Conservation (phyloP, 495 filamentous ascomycete species). For the Bacidia gigantensis region DNA sequence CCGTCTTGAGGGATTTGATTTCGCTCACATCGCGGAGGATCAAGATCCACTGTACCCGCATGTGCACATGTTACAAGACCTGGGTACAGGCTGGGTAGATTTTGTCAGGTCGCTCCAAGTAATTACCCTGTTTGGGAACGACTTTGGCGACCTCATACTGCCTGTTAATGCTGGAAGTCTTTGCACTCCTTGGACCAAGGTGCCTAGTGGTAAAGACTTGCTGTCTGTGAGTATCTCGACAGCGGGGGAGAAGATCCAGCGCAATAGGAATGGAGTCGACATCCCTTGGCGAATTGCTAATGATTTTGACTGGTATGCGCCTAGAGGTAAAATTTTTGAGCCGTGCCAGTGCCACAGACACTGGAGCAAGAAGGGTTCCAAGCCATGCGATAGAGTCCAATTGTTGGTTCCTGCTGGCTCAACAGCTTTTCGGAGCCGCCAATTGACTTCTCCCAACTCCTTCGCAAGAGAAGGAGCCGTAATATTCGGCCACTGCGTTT, state of each 20-base stretch:
- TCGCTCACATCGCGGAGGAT: not conserved
- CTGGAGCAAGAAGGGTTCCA: not conserved
- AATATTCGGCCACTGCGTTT: too few relatives aligned
- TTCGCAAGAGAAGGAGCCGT: too few relatives aligned
- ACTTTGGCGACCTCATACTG: not conserved
- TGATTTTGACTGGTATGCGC: not conserved
- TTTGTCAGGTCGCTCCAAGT: not conserved
- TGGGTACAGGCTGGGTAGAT: not conserved
- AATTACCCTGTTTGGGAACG: not conserved
- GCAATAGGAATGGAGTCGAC: not conserved
- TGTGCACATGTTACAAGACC: not conserved
- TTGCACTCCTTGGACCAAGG: not conserved
- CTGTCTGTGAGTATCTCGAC: not conserved
- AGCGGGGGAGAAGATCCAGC: not conserved
- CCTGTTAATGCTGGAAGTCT: not conserved
- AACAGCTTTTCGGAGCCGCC: too few relatives aligned
- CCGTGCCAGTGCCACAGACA: not conserved
- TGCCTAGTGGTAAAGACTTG: not conserved
- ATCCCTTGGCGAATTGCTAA: not conserved
- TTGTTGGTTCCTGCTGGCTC: not conserved
- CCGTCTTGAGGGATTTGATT: not conserved
- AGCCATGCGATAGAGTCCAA: not conserved
- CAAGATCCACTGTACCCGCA: not conserved
- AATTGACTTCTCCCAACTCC: too few relatives aligned
- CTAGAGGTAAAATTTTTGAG: not conserved